These are phyloP conservation scores for Amanita thiersii DNA, from an alignment of 768 basidiomycete genomes.

Conservation along the genomic window DNA sequence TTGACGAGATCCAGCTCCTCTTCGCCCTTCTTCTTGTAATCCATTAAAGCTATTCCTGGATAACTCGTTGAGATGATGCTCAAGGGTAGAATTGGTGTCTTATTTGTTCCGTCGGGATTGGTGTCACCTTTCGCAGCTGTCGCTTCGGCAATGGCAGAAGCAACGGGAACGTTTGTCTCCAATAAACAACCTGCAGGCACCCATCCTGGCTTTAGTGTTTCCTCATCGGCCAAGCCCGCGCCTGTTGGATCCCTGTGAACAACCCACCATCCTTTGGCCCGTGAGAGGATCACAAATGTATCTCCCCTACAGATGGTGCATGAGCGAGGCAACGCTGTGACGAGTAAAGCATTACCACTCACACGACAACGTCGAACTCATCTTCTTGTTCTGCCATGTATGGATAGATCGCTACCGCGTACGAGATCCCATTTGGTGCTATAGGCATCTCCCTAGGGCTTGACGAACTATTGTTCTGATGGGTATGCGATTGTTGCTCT, in stretches of 20 bases:
- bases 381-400: slow-evolving; percentile 99
- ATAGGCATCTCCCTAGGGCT: slow-evolving; percentile 34
- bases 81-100: slow-evolving; percentile 79
- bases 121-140: slow-evolving; percentile 47
- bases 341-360: slow-evolving; percentile 25
- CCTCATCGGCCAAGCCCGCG: slow-evolving; percentile 67
- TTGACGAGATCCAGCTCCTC: slow-evolving; percentile 88
- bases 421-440: slow-evolving; percentile 64
- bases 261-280: slow-evolving; percentile 99
- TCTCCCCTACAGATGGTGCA: slow-evolving; percentile 52
- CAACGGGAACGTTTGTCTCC: slow-evolving; percentile 88
- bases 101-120: slow-evolving; percentile 29
- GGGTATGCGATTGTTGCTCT: slow-evolving; percentile 6
- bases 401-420: slow-evolving; percentile 97
- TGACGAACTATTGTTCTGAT: slow-evolving; percentile 15
- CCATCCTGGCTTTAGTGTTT: slow-evolving; percentile 85
- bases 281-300: slow-evolving; percentile 87
- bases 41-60: slow-evolving; percentile 94
- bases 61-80: slow-evolving; percentile 97
- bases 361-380: slow-evolving; percentile 97
- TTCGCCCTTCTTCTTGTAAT: slow-evolving; percentile 88
- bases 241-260: slow-evolving; percentile 92
- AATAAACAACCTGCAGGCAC: slow-evolving; percentile 96
- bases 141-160: slow-evolving; percentile 79
- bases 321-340: slow-evolving; percentile 1